Conservation (phyloP, 345 rosid genomes). For the Acer yangbiense region DNA sequence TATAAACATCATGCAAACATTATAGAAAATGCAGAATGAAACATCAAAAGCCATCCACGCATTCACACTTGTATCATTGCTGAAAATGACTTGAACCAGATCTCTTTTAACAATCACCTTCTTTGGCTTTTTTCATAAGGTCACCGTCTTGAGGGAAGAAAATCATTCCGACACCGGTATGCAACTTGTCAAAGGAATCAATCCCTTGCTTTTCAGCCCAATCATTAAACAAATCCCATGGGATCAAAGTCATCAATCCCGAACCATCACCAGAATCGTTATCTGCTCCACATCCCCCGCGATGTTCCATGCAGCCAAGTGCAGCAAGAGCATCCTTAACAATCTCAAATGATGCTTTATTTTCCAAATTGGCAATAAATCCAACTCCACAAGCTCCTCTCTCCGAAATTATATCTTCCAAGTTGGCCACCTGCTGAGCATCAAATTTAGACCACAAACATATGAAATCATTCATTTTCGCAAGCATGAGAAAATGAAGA, state of each 20-base stretch:
- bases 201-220: constrained; percentile 85
- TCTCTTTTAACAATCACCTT: constrained; percentile 50
- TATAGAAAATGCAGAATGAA: background rate
- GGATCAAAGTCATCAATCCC: constrained; percentile 96
- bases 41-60: constrained; percentile 16
- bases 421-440: constrained; percentile 62
- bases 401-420: constrained; percentile 87
- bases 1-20: background rate
- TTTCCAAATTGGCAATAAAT: constrained; percentile 95
- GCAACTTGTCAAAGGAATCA: constrained; percentile 73
- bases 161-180: constrained; percentile 96
- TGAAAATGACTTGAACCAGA: constrained; percentile 8
- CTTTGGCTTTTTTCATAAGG: constrained; percentile 67
- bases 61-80: background rate
- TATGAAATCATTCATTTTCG: background rate
- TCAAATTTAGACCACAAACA: constrained; percentile 1
- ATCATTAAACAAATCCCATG: constrained; percentile 80
- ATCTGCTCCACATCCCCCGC: constrained; percentile 99
- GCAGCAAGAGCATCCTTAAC: constrained; percentile 83
- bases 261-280: constrained; percentile 98
- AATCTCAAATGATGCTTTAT: constrained; percentile 78
- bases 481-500: constrained; percentile 12
- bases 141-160: constrained; percentile 75
- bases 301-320: constrained; percentile 99
- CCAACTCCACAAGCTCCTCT: constrained; percentile 99